Evolutionary conservation across 495 filamentous ascomycete species (phyloP), one percentile per base, ranked within the genome.

Genomic region (Extremus antarcticus): DNA sequence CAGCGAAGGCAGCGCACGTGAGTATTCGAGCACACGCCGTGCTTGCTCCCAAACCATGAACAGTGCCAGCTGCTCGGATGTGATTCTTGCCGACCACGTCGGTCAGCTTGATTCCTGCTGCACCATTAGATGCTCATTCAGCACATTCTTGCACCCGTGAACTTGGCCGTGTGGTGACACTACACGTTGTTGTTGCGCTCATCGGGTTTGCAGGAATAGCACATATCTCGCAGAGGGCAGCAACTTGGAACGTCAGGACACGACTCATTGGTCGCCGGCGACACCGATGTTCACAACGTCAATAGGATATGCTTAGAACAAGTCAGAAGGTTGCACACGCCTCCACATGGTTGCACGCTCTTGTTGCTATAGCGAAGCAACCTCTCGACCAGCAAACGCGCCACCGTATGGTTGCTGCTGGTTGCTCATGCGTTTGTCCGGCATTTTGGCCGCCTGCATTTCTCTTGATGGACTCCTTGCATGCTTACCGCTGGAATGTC

Each of bases 401-500:
- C 41, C 41, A 45, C 41, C 15, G 19, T 45, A 17, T 21, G 3
- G 8, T 3, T 45, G 16, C 41, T 7, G 3, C 4, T 45, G 41
- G 41, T 21, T 21, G 19, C 16, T 17, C 41, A 45, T n/a, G 16
- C 41, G n/a, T 8, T 45, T 45, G 15, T 45, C 41, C 17, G 15
- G 41, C 7, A 21, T 17, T 45, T n/a, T 45, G 4, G 41, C 41
- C n/a, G 17, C 41, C 41, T 45, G 41, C 41, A 45, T 45, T 45
- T 45, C 46, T 49, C 23, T 24, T 17, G 16, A 21, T 17, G 41
- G 41, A 23, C 49, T 51, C 55, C 55, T 57, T 57, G 55, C 55
- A 40, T 57, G 38, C 47, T 47, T 52, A n/a, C 20, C 21, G 40
- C 24, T 47, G 52, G 40, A 47, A 47, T 52, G 55, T 51, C 55